Base-by-base conservation (phyloP, 2,329 filamentous ascomycete species). In the Shiraia bambusicola region DNA sequence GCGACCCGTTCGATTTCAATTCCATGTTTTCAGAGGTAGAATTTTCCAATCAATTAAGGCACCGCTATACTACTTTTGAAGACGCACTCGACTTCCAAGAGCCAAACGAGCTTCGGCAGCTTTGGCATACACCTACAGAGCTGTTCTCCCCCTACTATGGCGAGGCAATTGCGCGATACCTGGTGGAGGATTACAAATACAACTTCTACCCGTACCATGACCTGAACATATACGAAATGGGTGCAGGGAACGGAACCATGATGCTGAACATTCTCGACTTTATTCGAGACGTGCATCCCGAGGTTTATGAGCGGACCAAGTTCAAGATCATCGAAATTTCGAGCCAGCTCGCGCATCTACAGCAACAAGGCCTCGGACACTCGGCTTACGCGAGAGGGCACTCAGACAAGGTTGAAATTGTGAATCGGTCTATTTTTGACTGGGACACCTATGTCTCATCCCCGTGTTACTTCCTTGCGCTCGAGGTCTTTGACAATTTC, bases 401-500 rank as follows among this genome's bases (percentile, higher is more conserved):
- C 70, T 72, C 78, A 3, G 84, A 84, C 63, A 92, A 90, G 62
- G 90, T 97, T 41, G 88, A 95, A 59, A 95, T 98, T 66, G 84
- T 97, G 71, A 96, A 97, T 72, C 82, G 83, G 56, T 94, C 88
- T 61, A 87, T 98, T 64, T 97, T 98, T 64, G 89, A 95, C 69
- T 98, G 93, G 92, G 76, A 86, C 52, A 81, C 81, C 33, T 88
- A 87, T 54, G 88, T 96, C n/a, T 86, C 89, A 7, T 87, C 86
- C 2, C 93, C 92, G 0, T 97, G 93, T 74, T 98, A 95, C 77
- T 97, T 98, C 76, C 81, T 98, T 29, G 93, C 92, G 31, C 86
- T 98, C 71, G 93, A 98, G 71, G 93, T 98, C 53, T 95, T 96
- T 63, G 93, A 98, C 75, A 98, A 98, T 72, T 97, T 98, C 66